Percentiles rank a stretch among this genome's conserved stretches.
phyloP scores from a whole-genome alignment of 1,139 yeast genomes.

The Taiozyma sp. region DNA sequence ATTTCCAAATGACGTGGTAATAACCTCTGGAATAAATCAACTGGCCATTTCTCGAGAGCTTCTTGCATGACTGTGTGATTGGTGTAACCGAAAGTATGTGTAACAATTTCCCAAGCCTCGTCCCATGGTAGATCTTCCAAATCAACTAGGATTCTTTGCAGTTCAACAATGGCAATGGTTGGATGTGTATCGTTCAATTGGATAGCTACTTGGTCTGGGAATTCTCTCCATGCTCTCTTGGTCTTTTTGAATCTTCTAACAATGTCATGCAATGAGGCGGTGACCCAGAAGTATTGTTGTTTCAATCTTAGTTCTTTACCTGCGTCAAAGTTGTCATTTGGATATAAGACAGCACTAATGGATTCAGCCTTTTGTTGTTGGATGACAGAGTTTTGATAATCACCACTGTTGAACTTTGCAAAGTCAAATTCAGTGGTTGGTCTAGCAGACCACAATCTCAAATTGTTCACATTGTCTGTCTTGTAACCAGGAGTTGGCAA shows the following conservation, averaged over 20 bases:
- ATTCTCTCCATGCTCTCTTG: slow-evolving; percentile 74
- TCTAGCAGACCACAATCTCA: slow-evolving; percentile 86
- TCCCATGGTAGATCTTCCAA: slow-evolving; percentile 79
- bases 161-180: slow-evolving; percentile 84
- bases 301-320: slow-evolving; percentile 92
- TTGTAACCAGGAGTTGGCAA: slow-evolving; percentile 92
- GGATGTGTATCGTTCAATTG: slow-evolving; percentile 97
- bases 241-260: slow-evolving; percentile 85
- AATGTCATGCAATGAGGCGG: slow-evolving; percentile 89
- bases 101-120: slow-evolving; percentile 82
- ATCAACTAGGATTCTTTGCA: slow-evolving; percentile 83
- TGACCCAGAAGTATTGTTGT: slow-evolving; percentile 97
- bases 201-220: slow-evolving; percentile 84
- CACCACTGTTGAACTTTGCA: slow-evolving; percentile 88
- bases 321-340: slow-evolving; percentile 85
- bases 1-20: slow-evolving; percentile 92
- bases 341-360: slow-evolving; percentile 86
- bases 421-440: slow-evolving; percentile 94
- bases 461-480: slow-evolving; percentile 80
- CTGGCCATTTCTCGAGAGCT: slow-evolving; percentile 96
- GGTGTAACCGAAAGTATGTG: slow-evolving; percentile 82
- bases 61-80: slow-evolving; percentile 95
- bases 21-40: slow-evolving; percentile 68
- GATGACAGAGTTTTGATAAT: slow-evolving; percentile 78
- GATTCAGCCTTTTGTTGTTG: slow-evolving; percentile 89